Conservation (phyloP, 176 grass and related monocot species). For the Olyra latifolia region DNA sequence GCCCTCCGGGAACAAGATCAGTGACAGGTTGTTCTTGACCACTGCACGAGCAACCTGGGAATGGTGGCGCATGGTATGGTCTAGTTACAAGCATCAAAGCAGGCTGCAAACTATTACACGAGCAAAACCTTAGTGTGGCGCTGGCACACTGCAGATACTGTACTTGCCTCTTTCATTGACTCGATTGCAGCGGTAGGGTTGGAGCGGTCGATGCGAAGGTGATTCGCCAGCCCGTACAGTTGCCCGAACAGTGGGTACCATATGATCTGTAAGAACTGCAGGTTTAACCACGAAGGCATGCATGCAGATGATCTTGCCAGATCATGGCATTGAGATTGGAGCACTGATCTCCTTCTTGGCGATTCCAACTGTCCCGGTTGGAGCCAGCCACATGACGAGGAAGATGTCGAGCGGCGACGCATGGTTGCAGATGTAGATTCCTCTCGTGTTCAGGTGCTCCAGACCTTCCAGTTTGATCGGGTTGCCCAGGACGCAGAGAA, state of each 20-base stretch:
- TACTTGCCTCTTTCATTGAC: slow-evolving; percentile 47
- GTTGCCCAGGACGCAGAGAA: too few relatives aligned
- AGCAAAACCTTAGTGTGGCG: not conserved
- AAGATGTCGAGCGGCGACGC: slow-evolving; percentile 49
- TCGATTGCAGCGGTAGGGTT: slow-evolving; percentile 48
- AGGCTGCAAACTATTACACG: not conserved
- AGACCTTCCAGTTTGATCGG: slow-evolving; percentile 57
- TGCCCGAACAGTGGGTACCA: slow-evolving; percentile 56
- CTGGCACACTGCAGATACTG: not conserved
- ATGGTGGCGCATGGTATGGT: not conserved
- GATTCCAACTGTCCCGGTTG: slow-evolving; percentile 57
- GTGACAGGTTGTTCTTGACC: slow-evolving; percentile 46
- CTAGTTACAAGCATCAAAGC: too few relatives aligned
- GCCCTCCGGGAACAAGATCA: slow-evolving; percentile 59
- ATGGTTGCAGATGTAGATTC: slow-evolving; percentile 65
- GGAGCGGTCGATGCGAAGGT: slow-evolving; percentile 61
- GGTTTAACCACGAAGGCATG: too few relatives aligned
- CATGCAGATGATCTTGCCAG: too few relatives aligned
- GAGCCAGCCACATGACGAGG: slow-evolving; percentile 56
- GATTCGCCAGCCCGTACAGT: slow-evolving; percentile 59
- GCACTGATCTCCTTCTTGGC: slow-evolving; percentile 50
- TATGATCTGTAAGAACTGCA: slow-evolving; percentile 51
- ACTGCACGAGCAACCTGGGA: too few relatives aligned
- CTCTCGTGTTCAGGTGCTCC: slow-evolving; percentile 44
- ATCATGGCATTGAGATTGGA: too few relatives aligned